A percentile compares a stretch with the other conserved stretches of the same genome.
Conservation (phyloP, 192 early-diverging fungal genomes). For the Paraglomus occultum region DNA sequence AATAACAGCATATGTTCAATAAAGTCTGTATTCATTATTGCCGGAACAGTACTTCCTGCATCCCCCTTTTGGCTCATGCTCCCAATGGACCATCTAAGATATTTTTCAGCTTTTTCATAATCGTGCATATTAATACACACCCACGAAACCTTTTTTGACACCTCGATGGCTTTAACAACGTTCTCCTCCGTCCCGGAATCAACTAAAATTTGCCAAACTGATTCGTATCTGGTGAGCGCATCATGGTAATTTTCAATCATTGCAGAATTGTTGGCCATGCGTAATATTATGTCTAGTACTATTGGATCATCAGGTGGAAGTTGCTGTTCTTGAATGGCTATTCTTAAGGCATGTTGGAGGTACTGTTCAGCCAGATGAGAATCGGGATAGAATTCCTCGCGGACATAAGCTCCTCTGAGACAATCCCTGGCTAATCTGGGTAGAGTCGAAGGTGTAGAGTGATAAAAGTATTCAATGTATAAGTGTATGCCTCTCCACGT, state of each 20-base stretch:
- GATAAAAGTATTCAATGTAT: constrained; percentile 52
- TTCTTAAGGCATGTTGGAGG: constrained; percentile 37
- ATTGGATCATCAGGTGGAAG: constrained; percentile 18
- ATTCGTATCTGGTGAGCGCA: constrained; percentile 38
- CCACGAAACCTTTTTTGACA: constrained; percentile 39
- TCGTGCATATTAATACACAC: constrained; percentile 39
- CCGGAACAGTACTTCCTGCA: not conserved
- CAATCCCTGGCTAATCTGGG: constrained; percentile 38
- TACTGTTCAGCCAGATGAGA: constrained; percentile 44
- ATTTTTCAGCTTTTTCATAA: constrained; percentile 40
- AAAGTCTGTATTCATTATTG: constrained; percentile 24
- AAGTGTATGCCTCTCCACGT: constrained; percentile 46
- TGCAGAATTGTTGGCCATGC: constrained; percentile 32
- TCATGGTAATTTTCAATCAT: constrained; percentile 39
- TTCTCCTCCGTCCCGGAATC: constrained; percentile 34
- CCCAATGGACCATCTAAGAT: constrained; percentile 46
- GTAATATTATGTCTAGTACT: constrained; percentile 29
- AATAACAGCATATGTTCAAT: constrained; percentile 36
- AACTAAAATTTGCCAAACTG: constrained; percentile 40
- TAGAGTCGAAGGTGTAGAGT: constrained; percentile 43
- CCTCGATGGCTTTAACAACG: constrained; percentile 34
- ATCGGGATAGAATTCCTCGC: constrained; percentile 47
- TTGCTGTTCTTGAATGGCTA: constrained; percentile 30
- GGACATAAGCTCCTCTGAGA: constrained; percentile 56
- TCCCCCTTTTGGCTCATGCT: constrained; percentile 2